These are phyloP conservation scores for Xylaria castorea DNA, from an alignment of 495 filamentous ascomycete species.

Conservation along the genomic window DNA sequence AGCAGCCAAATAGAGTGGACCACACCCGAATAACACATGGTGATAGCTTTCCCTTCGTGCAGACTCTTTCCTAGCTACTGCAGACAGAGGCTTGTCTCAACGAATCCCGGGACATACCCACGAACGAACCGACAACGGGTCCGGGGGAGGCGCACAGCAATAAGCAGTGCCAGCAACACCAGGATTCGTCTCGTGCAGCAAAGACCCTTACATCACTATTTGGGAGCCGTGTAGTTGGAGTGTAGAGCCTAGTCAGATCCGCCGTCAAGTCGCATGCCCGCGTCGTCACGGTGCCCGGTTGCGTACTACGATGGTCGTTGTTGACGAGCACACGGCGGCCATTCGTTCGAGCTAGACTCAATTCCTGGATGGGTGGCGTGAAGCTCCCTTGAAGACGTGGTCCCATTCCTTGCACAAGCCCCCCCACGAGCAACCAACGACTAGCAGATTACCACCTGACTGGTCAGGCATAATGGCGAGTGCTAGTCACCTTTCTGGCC, in stretches of 20 bases:
- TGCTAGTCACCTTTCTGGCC: slow-evolving; percentile 31
- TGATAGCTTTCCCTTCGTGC: slow-evolving; percentile 20
- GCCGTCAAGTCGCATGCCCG: slow-evolving; percentile 36
- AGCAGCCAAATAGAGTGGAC: slow-evolving; percentile 20
- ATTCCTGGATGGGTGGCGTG: slow-evolving; percentile 39
- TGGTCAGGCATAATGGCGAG: slow-evolving; percentile 35
- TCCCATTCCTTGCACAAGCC: slow-evolving; percentile 38
- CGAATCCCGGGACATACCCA: slow-evolving; percentile 6
- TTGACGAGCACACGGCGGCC: slow-evolving; percentile 33
- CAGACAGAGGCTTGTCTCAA: slow-evolving; percentile 2
- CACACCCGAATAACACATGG: slow-evolving; percentile 1
- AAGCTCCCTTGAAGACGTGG: slow-evolving; percentile 38
- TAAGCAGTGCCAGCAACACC: slow-evolving; percentile 9
- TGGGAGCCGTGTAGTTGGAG: not conserved
- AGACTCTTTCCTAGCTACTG: slow-evolving; percentile 11
- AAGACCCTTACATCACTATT: not conserved
- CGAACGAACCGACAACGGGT: slow-evolving; percentile 5
- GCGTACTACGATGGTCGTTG: slow-evolving; percentile 43
- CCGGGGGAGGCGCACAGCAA: slow-evolving; percentile 9
- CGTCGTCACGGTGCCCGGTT: slow-evolving; percentile 28
- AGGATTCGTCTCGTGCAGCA: not conserved
- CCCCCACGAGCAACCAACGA: slow-evolving; percentile 25
- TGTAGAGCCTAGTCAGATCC: not conserved
- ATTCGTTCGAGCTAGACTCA: slow-evolving; percentile 42
- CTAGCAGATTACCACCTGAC: slow-evolving; percentile 26